These are phyloP conservation scores for Suillus ampliporus DNA, from an alignment of 768 basidiomycete species.

Conservation along the genomic window DNA sequence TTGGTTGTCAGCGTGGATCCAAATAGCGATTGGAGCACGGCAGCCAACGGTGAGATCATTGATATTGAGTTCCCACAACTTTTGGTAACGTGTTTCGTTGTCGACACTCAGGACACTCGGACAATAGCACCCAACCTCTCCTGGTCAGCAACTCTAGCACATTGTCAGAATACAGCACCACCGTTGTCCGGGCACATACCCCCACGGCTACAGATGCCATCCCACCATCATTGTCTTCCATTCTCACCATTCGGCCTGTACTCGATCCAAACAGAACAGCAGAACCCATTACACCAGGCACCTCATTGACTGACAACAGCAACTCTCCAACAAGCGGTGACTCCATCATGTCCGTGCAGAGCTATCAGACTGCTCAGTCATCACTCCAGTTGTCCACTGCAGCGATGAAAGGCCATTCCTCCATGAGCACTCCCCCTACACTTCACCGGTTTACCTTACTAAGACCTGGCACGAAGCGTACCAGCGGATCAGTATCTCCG, in stretches of 20 bases:
- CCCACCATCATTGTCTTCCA: conserved; percentile 68
- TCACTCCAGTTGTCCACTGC: conserved; percentile 57
- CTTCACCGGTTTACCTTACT: conserved; percentile 89
- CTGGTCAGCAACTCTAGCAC: conserved; percentile 49
- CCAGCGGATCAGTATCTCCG: conserved; percentile 34
- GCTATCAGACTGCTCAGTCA: conserved; percentile 67
- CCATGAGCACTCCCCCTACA: conserved; percentile 59
- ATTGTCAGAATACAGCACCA: conserved; percentile 70
- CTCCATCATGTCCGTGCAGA: conserved; percentile 61
- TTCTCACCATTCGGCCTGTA: conserved; percentile 70
- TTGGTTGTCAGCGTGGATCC: conserved; percentile 56
- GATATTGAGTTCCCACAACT: conserved; percentile 11
- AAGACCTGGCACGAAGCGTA: conserved; percentile 75
- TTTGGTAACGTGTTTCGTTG: conserved; percentile 15
- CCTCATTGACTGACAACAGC: conserved; percentile 32
- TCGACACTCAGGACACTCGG: conserved; percentile 37
- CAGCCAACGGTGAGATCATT: conserved; percentile 37
- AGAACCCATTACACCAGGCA: conserved; percentile 46
- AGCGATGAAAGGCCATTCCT: conserved; percentile 82
- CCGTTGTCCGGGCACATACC: conserved; percentile 61
- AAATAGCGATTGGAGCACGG: conserved; percentile 52
- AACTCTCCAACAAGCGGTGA: conserved; percentile 47
- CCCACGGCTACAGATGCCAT: conserved; percentile 44
- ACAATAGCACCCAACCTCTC: conserved; percentile 60
- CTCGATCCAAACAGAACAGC: conserved; percentile 55